phyloP scores from a whole-genome alignment of 108 stramenopile genomes.

The Cylindrotheca fusiformis region DNA sequence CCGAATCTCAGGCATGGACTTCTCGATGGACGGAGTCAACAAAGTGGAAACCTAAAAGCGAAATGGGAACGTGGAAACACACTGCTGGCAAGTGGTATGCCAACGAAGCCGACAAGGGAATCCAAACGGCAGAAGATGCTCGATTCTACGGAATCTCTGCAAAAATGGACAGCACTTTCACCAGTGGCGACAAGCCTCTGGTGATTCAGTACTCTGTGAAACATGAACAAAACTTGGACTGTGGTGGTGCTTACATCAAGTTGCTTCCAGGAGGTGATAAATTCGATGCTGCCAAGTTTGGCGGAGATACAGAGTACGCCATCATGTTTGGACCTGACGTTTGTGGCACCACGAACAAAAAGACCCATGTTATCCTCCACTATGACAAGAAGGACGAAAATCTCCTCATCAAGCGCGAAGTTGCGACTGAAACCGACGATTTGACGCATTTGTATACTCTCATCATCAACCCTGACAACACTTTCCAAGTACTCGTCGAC shows the following conservation, averaged over 20 bases:
- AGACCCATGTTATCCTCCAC: slow-evolving; percentile 97
- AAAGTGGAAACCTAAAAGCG: slow-evolving; percentile 89
- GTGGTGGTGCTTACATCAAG: slow-evolving; percentile 99
- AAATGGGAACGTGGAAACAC: slow-evolving; percentile 94
- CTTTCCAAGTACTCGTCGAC: slow-evolving; percentile 97
- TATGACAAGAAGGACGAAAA: slow-evolving; percentile 92
- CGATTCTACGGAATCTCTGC: slow-evolving; percentile 97
- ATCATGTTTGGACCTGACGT: slow-evolving; percentile 99
- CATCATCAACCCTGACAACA: slow-evolving; percentile 91
- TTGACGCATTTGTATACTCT: slow-evolving; percentile 98
- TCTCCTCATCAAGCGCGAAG: slow-evolving; percentile 93
- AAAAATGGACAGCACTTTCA: slow-evolving; percentile 76
- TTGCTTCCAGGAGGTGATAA: slow-evolving; percentile 77
- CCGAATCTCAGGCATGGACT: slow-evolving; percentile 80
- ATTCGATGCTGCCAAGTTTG: slow-evolving; percentile 86
- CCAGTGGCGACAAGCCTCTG: slow-evolving; percentile 86
- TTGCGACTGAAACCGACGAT: slow-evolving; percentile 83
- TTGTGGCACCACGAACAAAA: slow-evolving; percentile 91
- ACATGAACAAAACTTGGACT: slow-evolving; percentile 97
- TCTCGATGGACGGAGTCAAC: slow-evolving; percentile 91
- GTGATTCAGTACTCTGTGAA: slow-evolving; percentile 97
- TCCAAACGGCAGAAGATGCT: slow-evolving; percentile 89
- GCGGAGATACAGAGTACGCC: slow-evolving; percentile 96
- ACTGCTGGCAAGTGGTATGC: slow-evolving; percentile 92
- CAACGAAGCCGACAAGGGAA: slow-evolving; percentile 90